These are phyloP conservation scores for Claviceps quebecensis DNA, from an alignment of 2,329 filamentous ascomycete genomes.

Conservation along the genomic window DNA sequence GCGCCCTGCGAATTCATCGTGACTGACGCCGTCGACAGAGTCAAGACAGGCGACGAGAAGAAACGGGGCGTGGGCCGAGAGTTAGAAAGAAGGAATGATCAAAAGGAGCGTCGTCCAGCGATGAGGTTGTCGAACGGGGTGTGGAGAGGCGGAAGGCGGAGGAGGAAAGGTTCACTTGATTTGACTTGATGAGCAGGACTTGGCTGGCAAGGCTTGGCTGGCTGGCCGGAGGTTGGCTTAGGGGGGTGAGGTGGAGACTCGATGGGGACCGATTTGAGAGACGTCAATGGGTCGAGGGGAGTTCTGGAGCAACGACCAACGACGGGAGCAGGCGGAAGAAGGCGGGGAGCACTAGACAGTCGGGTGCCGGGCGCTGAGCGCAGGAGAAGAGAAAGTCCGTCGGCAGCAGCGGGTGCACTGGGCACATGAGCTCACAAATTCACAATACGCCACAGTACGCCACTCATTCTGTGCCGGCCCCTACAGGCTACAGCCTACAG, in stretches of 20 bases:
- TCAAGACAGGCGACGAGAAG: slow-evolving; percentile 3
- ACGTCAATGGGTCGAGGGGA: too few species aligned
- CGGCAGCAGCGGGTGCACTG: neutral
- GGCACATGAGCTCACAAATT: neutral
- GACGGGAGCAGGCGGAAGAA: neutral
- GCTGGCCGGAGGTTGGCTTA: neutral
- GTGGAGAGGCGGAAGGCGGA: slow-evolving; percentile 21
- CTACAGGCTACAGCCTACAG: too few species aligned
- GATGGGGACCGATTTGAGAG: too few species aligned
- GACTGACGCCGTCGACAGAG: slow-evolving; percentile 9
- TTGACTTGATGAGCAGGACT: too few species aligned
- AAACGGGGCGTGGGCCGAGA: neutral
- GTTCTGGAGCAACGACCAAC: too few species aligned
- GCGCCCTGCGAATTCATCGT: slow-evolving; percentile 43
- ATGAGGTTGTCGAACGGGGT: slow-evolving; percentile 14
- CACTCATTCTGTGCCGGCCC: neutral
- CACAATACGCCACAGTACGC: neutral
- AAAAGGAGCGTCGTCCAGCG: slow-evolving; percentile 14
- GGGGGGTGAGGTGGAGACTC: neutral
- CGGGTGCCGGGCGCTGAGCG: neutral
- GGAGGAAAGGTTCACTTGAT: slow-evolving; percentile 7
- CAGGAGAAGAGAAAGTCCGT: neutral
- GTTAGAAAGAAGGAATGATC: slow-evolving; percentile 3
- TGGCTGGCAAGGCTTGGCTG: neutral
- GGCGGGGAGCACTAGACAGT: neutral